phyloP scores from a whole-genome alignment of 176 grass and related monocot species.

The Dendrocalamus sinicus region DNA sequence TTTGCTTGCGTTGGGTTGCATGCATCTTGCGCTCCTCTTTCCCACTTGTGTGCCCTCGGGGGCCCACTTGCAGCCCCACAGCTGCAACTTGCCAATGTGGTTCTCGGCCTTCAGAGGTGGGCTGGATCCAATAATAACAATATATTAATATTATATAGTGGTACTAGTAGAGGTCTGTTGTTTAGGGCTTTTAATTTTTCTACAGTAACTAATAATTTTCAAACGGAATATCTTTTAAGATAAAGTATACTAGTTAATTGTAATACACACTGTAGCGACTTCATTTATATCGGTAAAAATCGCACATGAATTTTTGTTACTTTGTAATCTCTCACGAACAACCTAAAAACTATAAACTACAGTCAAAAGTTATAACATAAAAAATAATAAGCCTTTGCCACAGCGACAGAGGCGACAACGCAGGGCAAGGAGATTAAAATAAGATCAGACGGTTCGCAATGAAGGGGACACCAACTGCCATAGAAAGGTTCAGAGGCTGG shows the following conservation, averaged over 20 bases:
- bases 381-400: neutral
- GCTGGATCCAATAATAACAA: slow-evolving; percentile 5
- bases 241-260: too few relatives aligned
- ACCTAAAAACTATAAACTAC: too few relatives aligned
- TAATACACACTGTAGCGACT: too few relatives aligned
- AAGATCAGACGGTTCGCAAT: slow-evolving; percentile 4
- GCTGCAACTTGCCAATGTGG: slow-evolving; percentile 35
- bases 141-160: neutral
- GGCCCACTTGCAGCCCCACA: slow-evolving; percentile 42
- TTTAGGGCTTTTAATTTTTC: too few relatives aligned
- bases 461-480: slow-evolving; percentile 1
- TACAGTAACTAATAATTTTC: too few relatives aligned
- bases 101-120: slow-evolving; percentile 14
- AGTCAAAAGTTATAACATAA: too few relatives aligned
- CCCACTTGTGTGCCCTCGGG: slow-evolving; percentile 3
- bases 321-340: too few relatives aligned
- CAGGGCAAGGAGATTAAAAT: slow-evolving; percentile 23
- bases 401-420: neutral
- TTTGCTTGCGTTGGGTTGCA: slow-evolving; percentile 52
- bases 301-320: too few relatives aligned
- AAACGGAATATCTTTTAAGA: too few relatives aligned
- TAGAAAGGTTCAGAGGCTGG: neutral
- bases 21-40: slow-evolving; percentile 30
- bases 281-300: too few relatives aligned
- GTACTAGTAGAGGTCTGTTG: neutral